Evolutionary conservation across 257 asterid genomes (phyloP).

Genomic region (Przewalskia tangutica): DNA sequence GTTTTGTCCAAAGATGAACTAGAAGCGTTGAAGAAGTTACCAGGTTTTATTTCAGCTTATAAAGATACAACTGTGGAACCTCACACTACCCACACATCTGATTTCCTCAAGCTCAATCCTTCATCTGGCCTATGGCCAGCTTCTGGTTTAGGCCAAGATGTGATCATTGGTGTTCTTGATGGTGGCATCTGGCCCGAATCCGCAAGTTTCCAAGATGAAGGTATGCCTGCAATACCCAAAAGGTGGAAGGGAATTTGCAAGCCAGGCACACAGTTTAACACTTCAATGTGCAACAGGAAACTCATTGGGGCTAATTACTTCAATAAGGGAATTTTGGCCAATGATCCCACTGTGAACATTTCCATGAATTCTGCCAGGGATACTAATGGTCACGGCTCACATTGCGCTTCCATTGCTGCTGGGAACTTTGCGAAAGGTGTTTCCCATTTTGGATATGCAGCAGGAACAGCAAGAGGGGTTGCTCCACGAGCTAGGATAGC

Average conservation of each 20-base stretch:
- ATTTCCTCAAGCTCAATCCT: neutral
- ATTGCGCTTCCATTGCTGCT: neutral
- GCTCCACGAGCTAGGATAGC: neutral
- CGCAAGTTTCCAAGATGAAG: neutral
- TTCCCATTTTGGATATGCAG: neutral
- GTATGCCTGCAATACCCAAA: neutral
- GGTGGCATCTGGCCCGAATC: neutral
- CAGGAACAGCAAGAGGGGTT: neutral
- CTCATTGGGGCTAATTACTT: neutral
- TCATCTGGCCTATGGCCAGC: neutral
- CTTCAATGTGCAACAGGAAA: neutral
- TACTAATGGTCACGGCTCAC: neutral
- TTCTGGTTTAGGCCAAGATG: neutral
- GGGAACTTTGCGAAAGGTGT: neutral
- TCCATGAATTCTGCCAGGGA: neutral
- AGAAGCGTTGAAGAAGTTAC: neutral
- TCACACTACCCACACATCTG: neutral
- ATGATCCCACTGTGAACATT: neutral
- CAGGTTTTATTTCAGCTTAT: neutral
- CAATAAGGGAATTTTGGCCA: neutral
- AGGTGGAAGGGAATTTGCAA: neutral
- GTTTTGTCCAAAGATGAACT: neutral
- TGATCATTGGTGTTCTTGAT: neutral
- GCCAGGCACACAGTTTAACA: neutral
- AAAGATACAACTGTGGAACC: neutral